phyloP scores from a whole-genome alignment of 164 flowering plant species.

The Vitis labrusca region DNA sequence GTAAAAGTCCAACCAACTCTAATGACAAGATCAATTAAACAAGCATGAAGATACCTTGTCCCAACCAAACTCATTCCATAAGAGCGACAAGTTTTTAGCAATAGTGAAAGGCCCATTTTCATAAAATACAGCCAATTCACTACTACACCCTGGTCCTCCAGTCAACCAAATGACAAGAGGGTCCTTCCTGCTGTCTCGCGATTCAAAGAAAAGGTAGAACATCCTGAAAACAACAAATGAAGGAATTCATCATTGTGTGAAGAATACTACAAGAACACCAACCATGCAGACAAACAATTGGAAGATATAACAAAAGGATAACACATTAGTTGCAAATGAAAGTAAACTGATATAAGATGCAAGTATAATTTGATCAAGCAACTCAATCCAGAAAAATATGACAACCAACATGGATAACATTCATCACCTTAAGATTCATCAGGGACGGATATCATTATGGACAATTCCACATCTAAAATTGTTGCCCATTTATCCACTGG shows the following conservation, averaged over 20 bases:
- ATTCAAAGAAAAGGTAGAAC: constrained; percentile 46
- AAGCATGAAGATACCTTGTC: constrained; percentile 30
- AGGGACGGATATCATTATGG: no score
- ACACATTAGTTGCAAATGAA: no score
- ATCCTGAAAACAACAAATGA: constrained; percentile 20
- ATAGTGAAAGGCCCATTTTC: constrained; percentile 40
- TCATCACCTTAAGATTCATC: no score
- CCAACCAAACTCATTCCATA: constrained; percentile 52
- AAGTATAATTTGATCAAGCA: no score
- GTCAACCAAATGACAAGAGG: constrained; percentile 47
- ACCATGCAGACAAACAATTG: not conserved
- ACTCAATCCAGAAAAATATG: no score
- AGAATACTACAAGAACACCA: not conserved
- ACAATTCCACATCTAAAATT: no score
- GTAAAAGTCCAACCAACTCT: no score
- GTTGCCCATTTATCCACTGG: no score
- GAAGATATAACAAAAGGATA: no score
- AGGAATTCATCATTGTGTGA: not conserved
- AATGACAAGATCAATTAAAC: no score
- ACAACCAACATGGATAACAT: no score
- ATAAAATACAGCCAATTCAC: constrained; percentile 43
- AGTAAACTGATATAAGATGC: no score
- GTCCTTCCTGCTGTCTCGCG: constrained; percentile 31
- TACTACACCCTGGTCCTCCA: constrained; percentile 49
- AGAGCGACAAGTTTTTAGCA: constrained; percentile 41